phyloP scores from a whole-genome alignment of 257 asterid genomes.

The Nicotiana sylvestris region DNA sequence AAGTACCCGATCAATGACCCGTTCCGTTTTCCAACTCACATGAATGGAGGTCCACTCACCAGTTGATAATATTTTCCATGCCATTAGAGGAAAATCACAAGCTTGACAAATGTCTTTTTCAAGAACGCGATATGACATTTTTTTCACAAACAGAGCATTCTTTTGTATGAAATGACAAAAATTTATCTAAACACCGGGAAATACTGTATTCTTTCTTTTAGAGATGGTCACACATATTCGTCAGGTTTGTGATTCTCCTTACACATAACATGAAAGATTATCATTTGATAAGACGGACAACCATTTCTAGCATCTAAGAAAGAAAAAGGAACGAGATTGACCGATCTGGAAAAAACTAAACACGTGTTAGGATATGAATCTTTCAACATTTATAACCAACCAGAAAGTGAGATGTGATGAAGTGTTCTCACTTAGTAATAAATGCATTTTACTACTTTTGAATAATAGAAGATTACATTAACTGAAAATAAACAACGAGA shows the following conservation, averaged over 20 bases:
- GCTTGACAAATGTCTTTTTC: constrained; percentile 36
- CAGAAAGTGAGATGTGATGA: too few relatives aligned
- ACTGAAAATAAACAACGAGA: too few relatives aligned
- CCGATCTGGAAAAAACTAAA: not conserved
- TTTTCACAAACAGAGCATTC: too few relatives aligned
- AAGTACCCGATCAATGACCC: not conserved
- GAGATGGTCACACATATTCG: constrained; percentile 7
- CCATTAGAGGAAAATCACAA: constrained; percentile 42
- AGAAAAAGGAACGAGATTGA: not conserved
- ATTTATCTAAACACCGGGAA: too few relatives aligned
- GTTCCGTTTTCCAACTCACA: not conserved
- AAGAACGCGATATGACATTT: too few relatives aligned
- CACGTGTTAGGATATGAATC: not conserved
- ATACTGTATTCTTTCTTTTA: too few relatives aligned
- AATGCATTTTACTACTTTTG: too few relatives aligned
- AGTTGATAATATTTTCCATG: constrained; percentile 17
- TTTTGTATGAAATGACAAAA: too few relatives aligned
- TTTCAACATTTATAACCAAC: too few relatives aligned
- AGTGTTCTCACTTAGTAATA: too few relatives aligned
- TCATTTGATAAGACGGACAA: not conserved
- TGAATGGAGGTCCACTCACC: not conserved
- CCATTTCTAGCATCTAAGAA: not conserved
- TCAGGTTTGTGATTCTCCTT: constrained; percentile 39
- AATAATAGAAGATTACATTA: too few relatives aligned
- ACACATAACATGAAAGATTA: not conserved